phyloP scores from a whole-genome alignment of 352 stramenopile species.

The Phytophthora tentaculata region DNA sequence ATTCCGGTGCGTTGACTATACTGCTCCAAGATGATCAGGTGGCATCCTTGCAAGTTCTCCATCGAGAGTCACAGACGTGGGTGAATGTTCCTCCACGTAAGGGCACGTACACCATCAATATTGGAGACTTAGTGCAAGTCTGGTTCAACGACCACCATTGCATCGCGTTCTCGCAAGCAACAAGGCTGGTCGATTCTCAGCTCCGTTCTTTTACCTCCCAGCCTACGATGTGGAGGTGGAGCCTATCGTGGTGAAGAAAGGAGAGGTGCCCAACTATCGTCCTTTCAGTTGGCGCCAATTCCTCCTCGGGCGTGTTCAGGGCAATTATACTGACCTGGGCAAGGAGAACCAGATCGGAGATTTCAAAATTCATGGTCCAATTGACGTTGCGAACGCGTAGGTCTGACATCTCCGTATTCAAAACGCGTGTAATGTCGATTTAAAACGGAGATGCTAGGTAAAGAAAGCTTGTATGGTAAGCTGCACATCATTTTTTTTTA shows the following conservation, averaged over 20 bases:
- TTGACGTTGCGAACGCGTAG: constrained; percentile 12
- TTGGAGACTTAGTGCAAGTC: constrained; percentile 63
- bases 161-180: constrained; percentile 55
- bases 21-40: constrained; percentile 58
- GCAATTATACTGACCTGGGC: constrained; percentile 13
- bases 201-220: constrained; percentile 71
- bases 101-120: constrained; percentile 65
- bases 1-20: constrained; percentile 56
- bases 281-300: constrained; percentile 81
- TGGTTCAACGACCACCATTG: constrained; percentile 58
- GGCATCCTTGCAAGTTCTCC: constrained; percentile 54
- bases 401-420: not conserved
- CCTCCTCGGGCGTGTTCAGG: constrained; percentile 2
- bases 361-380: constrained; percentile 11
- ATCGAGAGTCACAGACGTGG: constrained; percentile 51
- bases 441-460: too few relatives aligned
- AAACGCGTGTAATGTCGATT: too few relatives aligned
- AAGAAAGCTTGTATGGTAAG: too few relatives aligned
- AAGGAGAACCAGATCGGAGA: constrained; percentile 22
- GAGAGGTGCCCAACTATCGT: constrained; percentile 58
- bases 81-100: constrained; percentile 46
- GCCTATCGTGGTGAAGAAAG: constrained; percentile 52
- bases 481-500: too few relatives aligned
- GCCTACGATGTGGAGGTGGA: constrained; percentile 64
- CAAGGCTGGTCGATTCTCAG: constrained; percentile 49